Conservation (phyloP, 495 filamentous ascomycete genomes). For the Penicillium ucsense region DNA sequence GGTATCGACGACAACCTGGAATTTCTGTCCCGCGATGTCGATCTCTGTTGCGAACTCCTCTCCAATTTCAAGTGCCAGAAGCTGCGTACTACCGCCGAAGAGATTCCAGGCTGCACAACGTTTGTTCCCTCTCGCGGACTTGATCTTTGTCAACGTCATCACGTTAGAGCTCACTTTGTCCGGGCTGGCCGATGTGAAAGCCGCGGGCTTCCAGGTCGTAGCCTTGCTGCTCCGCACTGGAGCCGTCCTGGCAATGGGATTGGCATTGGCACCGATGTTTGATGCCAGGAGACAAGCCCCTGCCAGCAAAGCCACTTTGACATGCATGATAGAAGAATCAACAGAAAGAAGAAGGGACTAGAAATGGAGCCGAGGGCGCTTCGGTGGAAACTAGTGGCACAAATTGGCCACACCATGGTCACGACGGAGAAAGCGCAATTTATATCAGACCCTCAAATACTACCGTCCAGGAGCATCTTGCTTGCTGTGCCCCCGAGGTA, state of each 20-base stretch:
- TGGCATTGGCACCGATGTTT: background rate
- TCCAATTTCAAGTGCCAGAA: background rate
- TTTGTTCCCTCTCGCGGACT: background rate
- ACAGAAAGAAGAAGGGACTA: no score
- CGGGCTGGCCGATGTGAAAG: background rate
- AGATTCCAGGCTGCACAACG: background rate
- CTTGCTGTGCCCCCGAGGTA: no score
- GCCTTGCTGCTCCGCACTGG: background rate
- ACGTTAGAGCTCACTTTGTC: background rate
- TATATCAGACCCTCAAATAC: no score
- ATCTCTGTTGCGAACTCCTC: slow-evolving; percentile 9
- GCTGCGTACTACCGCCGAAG: background rate
- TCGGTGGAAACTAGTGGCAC: no score
- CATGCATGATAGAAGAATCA: background rate
- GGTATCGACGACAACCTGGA: slow-evolving; percentile 47
- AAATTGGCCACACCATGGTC: no score
- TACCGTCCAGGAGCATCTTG: no score
- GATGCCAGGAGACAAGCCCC: background rate
- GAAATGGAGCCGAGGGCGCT: no score
- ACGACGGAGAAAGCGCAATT: no score
- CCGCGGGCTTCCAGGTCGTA: background rate
- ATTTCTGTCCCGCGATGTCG: slow-evolving; percentile 12
- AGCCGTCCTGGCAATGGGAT: background rate
- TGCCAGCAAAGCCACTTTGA: background rate
- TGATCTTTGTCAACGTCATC: background rate